Base-by-base conservation (phyloP, 106 monocot species). In the Acorus gramineus region DNA sequence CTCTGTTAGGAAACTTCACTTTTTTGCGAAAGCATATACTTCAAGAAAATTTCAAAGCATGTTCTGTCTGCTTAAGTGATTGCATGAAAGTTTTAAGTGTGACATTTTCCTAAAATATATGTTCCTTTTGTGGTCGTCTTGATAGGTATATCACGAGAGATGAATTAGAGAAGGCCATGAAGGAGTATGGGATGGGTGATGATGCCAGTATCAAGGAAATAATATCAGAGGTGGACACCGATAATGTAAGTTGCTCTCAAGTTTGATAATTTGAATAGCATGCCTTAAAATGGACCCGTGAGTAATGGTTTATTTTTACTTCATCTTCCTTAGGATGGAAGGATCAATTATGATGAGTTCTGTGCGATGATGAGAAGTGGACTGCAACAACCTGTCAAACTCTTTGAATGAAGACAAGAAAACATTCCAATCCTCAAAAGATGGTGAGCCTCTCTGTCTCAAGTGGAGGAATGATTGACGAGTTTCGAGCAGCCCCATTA, bases 181-280 rank as follows among this genome's bases (percentile, higher is more conserved):
- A 74, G 56, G 79, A 92, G 56, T 72, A 92, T 67, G 87, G 80
- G 67, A 87, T 92, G 64, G 86, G 92, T 11, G 87, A 92, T 75
- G 60, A 67, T 7, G 60, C 73, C 46, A 82, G 77, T 11, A 86
- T 91, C 58, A 81, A 83, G 71, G 91, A 91, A n/a, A 91, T 91
- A 61, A 91, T 86, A 72, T 81, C 81, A 50, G 87, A 92, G 69
- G 87, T 92, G 8, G 86, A 87, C 52, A 61, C 81, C 10, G 87
- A 92, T 67, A 81, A 87, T 73, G 86, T 84, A 74, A 83, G 80
- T 50, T 46, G 44, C 7, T 59, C 14, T 47, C 10, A 4, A 8
- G 50, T 52, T 52, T 9, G 3, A 8, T 13, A 2, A 5, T 5
- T 13, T 3, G 12, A 9, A 7, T 14, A 47, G 3, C 3, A 56